Evolutionary conservation across 2,329 filamentous ascomycete species (phyloP).

Genomic region (Alternaria infectoria): DNA sequence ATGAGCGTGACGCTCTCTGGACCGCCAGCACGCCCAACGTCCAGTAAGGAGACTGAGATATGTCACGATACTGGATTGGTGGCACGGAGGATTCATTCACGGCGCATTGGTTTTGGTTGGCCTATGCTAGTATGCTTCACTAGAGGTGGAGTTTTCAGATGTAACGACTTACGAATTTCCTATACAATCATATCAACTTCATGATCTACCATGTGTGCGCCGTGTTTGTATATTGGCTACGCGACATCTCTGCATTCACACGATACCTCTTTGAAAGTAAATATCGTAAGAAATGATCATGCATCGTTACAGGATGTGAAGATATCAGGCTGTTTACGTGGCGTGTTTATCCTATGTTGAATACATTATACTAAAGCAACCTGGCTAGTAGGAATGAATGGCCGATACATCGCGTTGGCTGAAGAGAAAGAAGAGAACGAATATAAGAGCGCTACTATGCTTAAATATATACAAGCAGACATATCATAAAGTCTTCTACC

Average conservation of each 20-base stretch:
- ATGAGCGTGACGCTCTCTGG: slow-evolving; percentile 59
- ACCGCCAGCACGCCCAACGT: slow-evolving; percentile 46
- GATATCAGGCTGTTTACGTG: not conserved
- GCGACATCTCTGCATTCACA: not conserved
- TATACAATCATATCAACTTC: not conserved
- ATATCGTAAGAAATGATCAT: too few relatives aligned
- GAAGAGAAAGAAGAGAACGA: not conserved
- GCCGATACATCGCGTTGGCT: not conserved
- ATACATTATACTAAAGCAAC: not conserved
- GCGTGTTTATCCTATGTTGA: not conserved
- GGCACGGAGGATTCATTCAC: not conserved
- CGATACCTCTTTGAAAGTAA: not conserved
- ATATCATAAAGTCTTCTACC: not conserved
- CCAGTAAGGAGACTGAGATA: slow-evolving; percentile 17
- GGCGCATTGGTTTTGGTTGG: not conserved
- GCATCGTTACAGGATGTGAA: too few relatives aligned
- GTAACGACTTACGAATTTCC: not conserved
- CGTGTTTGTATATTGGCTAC: not conserved
- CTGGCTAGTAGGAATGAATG: not conserved
- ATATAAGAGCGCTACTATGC: slow-evolving; percentile 1
- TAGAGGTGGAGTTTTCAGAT: not conserved
- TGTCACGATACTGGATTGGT: not conserved
- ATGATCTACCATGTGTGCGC: not conserved
- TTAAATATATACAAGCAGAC: not conserved
- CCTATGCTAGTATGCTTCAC: not conserved